Evolutionary conservation across 257 asterid genomes (phyloP), one percentile per base, ranked within the genome.

Genomic region (Osmanthus fragrans): DNA sequence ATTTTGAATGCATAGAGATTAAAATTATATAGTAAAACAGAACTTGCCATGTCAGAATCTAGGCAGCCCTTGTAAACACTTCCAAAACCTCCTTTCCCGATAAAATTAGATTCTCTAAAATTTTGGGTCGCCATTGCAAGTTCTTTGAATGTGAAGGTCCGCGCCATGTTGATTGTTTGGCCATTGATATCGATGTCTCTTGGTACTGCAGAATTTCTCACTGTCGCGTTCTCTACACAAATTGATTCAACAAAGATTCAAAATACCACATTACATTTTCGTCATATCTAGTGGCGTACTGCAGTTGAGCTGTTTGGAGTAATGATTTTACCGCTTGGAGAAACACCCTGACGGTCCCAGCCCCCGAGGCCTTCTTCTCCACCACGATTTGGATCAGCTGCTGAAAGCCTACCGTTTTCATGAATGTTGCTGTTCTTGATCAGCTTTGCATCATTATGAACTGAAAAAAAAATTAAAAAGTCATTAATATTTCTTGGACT

Each of bases 61-160:
- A 85, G 65, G 6, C 73, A 56, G 23, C 87, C 89, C 60, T 76
- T 83, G 64, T 80, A 86, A 70, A 86, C 90, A 5, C 83, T 74
- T 39, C 89, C 89, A 72, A 84, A 86, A 11, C 90, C 88, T 12
- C 88, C 90, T 82, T 86, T 86, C 23, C 90, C 90, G 9, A 86
- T 72, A 76, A 82, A 75, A 86, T 86, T 86, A 6, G 79, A 77
- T 71, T 79, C 86, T 66, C 49, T 71, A 47, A 86, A 86, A 72
- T 81, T 86, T 73, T 79, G 84, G 25, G 89, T 86, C 42, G 84
- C 85, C 30, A 18, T 42, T 63, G 86, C 81, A 0, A 86, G 87
- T 60, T 86, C 89, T 73, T 81, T 76, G 74, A 83, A 86, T 13
- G 86, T 63, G 81, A 83, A 86, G 78, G 83, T 83, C 4, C 77